Evolutionary conservation across 345 rosid species (phyloP).

Genomic region (Psidium friedrichsthalianum): DNA sequence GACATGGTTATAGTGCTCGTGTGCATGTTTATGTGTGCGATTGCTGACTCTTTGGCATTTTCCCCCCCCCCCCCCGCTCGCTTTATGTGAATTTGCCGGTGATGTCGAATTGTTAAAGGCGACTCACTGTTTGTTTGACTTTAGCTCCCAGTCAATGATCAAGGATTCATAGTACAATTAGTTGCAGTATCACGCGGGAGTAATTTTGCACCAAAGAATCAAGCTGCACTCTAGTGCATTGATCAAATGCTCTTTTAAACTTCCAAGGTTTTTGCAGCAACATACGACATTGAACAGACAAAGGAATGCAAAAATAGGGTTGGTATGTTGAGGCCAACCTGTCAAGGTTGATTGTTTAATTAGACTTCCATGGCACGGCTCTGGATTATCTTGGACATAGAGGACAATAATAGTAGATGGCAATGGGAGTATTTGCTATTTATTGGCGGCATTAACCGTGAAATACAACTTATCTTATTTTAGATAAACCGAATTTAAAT

Average conservation of each 20-base stretch:
- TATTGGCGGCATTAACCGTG: not conserved
- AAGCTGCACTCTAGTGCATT: not conserved
- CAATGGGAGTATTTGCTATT: not conserved
- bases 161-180: not conserved
- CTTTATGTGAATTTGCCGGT: not conserved
- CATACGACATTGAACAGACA: not conserved
- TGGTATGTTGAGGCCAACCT: not conserved
- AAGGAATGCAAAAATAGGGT: not conserved
- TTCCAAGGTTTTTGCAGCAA: not conserved
- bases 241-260: not conserved
- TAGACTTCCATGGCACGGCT: not conserved
- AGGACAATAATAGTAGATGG: not conserved
- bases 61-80: too few relatives aligned
- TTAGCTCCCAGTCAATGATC: not conserved
- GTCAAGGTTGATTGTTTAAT: not conserved
- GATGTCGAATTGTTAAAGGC: not conserved
- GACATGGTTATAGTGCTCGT: not conserved
- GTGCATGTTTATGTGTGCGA: not conserved
- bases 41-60: not conserved
- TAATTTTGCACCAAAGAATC: not conserved
- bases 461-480: not conserved
- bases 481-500: not conserved
- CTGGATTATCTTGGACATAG: not conserved
- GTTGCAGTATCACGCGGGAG: not conserved
- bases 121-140: not conserved